phyloP scores from a whole-genome alignment of 2,329 filamentous ascomycete species.

The Hawksworthiomyces lignivorus region DNA sequence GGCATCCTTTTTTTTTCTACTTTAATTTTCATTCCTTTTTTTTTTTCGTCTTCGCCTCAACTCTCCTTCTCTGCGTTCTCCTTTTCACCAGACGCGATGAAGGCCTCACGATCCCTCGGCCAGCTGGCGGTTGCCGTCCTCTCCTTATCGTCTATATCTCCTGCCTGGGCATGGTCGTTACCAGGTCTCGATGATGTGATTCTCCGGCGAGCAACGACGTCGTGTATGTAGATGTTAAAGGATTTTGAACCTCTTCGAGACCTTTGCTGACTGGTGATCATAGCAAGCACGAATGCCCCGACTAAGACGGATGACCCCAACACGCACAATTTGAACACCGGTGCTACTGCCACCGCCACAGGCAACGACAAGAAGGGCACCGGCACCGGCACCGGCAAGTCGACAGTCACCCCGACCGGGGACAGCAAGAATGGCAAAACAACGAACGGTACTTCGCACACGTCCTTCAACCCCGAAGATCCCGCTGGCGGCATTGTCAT shows the following conservation, averaged over 20 bases:
- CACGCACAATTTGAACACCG: constrained; percentile 35
- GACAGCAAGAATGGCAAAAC: constrained; percentile 16
- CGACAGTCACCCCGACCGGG: constrained; percentile 17
- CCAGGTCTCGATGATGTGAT: constrained; percentile 46
- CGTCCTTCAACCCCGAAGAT: constrained; percentile 36
- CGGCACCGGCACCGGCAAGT: constrained; percentile 12
- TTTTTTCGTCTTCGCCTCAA: background rate
- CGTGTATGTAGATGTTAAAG: too few species aligned
- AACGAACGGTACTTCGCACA: constrained; percentile 23
- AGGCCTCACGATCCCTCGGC: constrained; percentile 33
- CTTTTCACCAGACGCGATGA: constrained; percentile 8
- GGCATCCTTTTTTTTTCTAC: background rate
- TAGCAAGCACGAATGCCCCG: background rate
- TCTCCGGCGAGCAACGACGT: constrained; percentile 40
- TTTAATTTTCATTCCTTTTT: background rate
- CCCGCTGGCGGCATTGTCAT: constrained; percentile 46
- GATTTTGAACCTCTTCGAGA: too few species aligned
- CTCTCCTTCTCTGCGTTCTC: background rate
- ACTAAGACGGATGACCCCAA: constrained; percentile 12
- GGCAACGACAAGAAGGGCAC: background rate
- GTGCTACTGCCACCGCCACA: constrained; percentile 18
- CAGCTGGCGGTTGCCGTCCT: constrained; percentile 43
- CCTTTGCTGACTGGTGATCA: too few species aligned
- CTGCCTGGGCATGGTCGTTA: constrained; percentile 43
- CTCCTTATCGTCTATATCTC: constrained; percentile 42